Percentiles rank a stretch among this genome's conserved stretches.
Conservation (phyloP, 768 basidiomycete species). For the Pisolithus sp. region DNA sequence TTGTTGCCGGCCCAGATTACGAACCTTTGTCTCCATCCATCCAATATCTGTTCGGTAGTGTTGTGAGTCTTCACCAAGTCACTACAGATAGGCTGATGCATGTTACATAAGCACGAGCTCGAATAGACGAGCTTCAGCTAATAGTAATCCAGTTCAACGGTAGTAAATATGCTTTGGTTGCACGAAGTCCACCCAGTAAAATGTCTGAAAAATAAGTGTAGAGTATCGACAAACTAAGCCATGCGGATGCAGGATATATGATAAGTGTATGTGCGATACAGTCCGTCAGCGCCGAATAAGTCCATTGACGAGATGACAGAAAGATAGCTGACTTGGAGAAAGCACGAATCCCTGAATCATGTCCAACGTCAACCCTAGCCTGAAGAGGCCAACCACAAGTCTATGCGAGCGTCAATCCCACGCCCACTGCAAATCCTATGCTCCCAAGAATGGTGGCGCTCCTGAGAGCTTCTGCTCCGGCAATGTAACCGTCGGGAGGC, state of each 20-base stretch:
- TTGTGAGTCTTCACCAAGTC: too few species aligned
- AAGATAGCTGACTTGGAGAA: slow-evolving; percentile 1
- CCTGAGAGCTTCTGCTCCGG: slow-evolving; percentile 44
- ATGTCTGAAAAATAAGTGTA: slow-evolving; percentile 18
- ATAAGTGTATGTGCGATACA: slow-evolving; percentile 11
- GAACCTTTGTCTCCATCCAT: slow-evolving; percentile 39
- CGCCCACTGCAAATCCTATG: slow-evolving; percentile 44
- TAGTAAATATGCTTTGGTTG: neutral
- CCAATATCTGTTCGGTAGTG: slow-evolving; percentile 29
- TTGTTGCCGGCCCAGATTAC: neutral
- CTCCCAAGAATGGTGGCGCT: slow-evolving; percentile 40
- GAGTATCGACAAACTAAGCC: slow-evolving; percentile 22
- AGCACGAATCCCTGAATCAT: slow-evolving; percentile 5
- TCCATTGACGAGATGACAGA: slow-evolving; percentile 6
- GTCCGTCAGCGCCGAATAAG: slow-evolving; percentile 11
- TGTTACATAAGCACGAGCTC: too few species aligned
- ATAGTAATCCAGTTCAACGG: neutral
- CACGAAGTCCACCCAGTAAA: neutral
- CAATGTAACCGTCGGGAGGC: slow-evolving; percentile 62
- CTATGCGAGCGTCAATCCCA: slow-evolving; percentile 39
- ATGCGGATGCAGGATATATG: slow-evolving; percentile 15
- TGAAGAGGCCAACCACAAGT: slow-evolving; percentile 12
- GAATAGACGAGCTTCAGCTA: too few species aligned
- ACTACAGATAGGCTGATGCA: too few species aligned
- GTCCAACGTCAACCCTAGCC: slow-evolving; percentile 10